phyloP scores from a whole-genome alignment of 257 asterid genomes.

The Nicotiana benthamiana region DNA sequence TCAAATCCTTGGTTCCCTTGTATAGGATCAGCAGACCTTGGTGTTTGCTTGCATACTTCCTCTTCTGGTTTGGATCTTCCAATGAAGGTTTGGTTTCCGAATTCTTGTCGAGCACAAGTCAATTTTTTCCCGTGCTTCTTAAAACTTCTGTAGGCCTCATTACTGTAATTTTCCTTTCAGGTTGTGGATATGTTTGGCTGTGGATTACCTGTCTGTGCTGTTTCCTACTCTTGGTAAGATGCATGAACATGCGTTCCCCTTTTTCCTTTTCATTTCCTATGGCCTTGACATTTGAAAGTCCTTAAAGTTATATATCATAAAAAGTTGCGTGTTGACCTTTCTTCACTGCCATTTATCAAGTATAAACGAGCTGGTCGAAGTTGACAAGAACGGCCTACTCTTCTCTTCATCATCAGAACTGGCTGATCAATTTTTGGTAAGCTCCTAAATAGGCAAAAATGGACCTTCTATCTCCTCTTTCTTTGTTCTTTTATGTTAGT shows the following conservation, averaged over 20 bases:
- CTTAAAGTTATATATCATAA: neutral
- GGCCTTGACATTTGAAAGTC: neutral
- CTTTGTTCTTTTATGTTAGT: neutral
- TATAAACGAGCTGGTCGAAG: slow-evolving; percentile 82
- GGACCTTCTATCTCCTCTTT: neutral
- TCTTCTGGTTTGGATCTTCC: slow-evolving; percentile 96
- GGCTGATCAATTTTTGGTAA: slow-evolving; percentile 88
- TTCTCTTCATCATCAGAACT: slow-evolving; percentile 89
- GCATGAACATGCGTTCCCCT: neutral
- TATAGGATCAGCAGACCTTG: slow-evolving; percentile 89
- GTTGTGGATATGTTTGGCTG: slow-evolving; percentile 99
- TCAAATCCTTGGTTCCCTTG: slow-evolving; percentile 15
- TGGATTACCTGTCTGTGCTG: slow-evolving; percentile 95
- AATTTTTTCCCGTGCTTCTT: neutral
- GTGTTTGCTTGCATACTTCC: slow-evolving; percentile 93
- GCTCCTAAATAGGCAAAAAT: slow-evolving; percentile 8
- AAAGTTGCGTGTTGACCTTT: slow-evolving; percentile 5
- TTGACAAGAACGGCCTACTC: slow-evolving; percentile 77
- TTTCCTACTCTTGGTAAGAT: slow-evolving; percentile 92
- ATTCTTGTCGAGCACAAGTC: slow-evolving; percentile 6
- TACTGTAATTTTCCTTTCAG: slow-evolving; percentile 23
- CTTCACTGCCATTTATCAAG: slow-evolving; percentile 31
- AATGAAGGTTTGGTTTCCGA: slow-evolving; percentile 59
- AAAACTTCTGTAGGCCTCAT: slow-evolving; percentile 13
- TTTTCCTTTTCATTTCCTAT: neutral